A percentile compares a stretch with the other conserved stretches of the same genome.
Evolutionary conservation across 441 rosid genomes (phyloP).

Genomic region (Syzygium syzygioides): DNA sequence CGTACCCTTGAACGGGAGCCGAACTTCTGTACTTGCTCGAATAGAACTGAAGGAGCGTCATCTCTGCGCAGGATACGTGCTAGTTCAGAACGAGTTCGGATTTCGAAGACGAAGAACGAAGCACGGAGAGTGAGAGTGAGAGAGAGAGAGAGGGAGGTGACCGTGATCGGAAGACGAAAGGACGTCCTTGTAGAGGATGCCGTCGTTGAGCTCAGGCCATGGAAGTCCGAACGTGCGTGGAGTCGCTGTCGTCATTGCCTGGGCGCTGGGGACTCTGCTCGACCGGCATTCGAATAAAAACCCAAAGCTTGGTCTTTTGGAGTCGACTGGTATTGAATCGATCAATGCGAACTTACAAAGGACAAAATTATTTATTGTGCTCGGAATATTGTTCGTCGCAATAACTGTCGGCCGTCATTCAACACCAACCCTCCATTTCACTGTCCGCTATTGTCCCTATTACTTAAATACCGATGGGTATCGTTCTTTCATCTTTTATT

Average conservation of each 20-base stretch:
- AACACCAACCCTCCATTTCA: too few relatives aligned
- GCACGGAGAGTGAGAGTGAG: not conserved
- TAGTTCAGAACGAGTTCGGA: not conserved
- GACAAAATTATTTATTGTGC: not conserved
- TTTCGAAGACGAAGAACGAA: not conserved
- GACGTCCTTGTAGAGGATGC: slow-evolving; percentile 56
- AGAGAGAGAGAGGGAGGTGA: not conserved
- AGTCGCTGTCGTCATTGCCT: not conserved
- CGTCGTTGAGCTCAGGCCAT: slow-evolving; percentile 83
- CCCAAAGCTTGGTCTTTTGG: not conserved
- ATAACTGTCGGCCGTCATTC: too few relatives aligned
- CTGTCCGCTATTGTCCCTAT: too few relatives aligned
- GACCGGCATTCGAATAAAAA: not conserved
- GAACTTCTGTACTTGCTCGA: slow-evolving; percentile 54
- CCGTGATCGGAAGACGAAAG: slow-evolving; percentile 55
- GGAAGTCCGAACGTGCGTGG: slow-evolving; percentile 43
- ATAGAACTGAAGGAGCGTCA: slow-evolving; percentile 54
- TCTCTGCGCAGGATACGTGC: slow-evolving; percentile 17
- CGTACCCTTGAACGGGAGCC: slow-evolving; percentile 85
- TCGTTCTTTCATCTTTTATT: too few relatives aligned
- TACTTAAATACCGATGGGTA: too few relatives aligned
- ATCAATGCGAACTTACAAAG: not conserved
- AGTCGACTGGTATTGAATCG: not conserved
- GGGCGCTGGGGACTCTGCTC: not conserved
- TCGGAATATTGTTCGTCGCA: too few relatives aligned